Percentiles rank a stretch among this genome's conserved stretches.
phyloP scores from a whole-genome alignment of 2,329 filamentous ascomycete genomes.

The Acrodontium crateriforme region DNA sequence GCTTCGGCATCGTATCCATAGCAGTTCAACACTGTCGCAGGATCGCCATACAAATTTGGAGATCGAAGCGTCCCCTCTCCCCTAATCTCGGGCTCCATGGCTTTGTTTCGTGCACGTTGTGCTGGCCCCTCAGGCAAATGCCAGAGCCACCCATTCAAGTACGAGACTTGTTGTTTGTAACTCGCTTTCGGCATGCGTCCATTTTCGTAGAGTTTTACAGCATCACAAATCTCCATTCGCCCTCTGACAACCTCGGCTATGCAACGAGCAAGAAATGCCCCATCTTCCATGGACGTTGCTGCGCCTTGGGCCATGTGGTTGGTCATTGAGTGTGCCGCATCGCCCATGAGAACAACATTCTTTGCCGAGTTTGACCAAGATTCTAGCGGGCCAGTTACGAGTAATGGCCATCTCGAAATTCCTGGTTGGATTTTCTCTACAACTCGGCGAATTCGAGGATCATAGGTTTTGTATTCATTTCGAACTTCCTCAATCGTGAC shows the following conservation, averaged over 20 bases:
- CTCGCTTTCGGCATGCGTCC: constrained; percentile 30
- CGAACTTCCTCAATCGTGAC: constrained; percentile 31
- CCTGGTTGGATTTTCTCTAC: constrained; percentile 27
- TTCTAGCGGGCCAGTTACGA: constrained; percentile 29
- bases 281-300: constrained; percentile 33
- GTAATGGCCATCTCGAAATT: constrained; percentile 29
- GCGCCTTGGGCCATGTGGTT: constrained; percentile 33
- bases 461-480: constrained; percentile 30
- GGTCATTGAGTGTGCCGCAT: constrained; percentile 30
- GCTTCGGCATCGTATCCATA: constrained; percentile 30
- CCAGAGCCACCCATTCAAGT: constrained; percentile 24
- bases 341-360: constrained; percentile 33
- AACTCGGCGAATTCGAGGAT: constrained; percentile 30
- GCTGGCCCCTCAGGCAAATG: constrained; percentile 23
- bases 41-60: constrained; percentile 29
- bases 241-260: constrained; percentile 24
- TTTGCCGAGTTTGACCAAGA: constrained; percentile 29
- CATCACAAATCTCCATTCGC: constrained; percentile 21
- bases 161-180: constrained; percentile 30
- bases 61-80: constrained; percentile 23
- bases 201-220: constrained; percentile 27
- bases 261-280: constrained; percentile 26
- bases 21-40: constrained; percentile 23
- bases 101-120: constrained; percentile 23
- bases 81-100: constrained; percentile 24